phyloP scores from a whole-genome alignment of 805 yeast species.

The Candida coleopterorum region DNA sequence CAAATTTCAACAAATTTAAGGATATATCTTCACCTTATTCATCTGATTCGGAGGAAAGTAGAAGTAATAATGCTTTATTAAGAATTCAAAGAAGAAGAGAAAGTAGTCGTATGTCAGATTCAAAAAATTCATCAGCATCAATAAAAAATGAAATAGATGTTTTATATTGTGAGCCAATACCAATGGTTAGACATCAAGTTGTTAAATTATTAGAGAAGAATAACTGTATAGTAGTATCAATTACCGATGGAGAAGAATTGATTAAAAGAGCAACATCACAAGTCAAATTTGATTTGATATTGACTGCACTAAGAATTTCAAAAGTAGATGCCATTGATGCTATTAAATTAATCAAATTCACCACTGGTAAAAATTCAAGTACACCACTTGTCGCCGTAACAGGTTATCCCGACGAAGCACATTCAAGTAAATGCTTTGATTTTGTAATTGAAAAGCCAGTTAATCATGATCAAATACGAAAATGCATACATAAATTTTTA shows the following conservation, averaged over 20 bases:
- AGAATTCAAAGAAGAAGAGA: constrained; percentile 50
- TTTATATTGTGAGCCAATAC: constrained; percentile 81
- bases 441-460: constrained; percentile 73
- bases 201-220: constrained; percentile 57
- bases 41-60: constrained; percentile 63
- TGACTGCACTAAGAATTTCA: constrained; percentile 67
- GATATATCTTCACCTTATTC: constrained; percentile 50
- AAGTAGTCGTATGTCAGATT: constrained; percentile 31
- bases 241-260: constrained; percentile 76
- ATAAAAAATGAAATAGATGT: constrained; percentile 50
- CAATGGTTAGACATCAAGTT: constrained; percentile 68
- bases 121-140: not conserved
- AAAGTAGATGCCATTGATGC: constrained; percentile 72
- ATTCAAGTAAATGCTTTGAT: constrained; percentile 50
- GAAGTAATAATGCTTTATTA: constrained; percentile 41
- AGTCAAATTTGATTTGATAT: constrained; percentile 76
- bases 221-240: constrained; percentile 78
- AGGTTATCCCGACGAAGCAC: constrained; percentile 65
- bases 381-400: constrained; percentile 79
- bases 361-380: constrained; percentile 69
- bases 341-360: constrained; percentile 66
- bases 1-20: constrained; percentile 4
- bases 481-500: constrained; percentile 17
- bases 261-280: constrained; percentile 77
- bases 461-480: constrained; percentile 17